Evolutionary conservation across 1,139 yeast species (phyloP), one percentile per base, ranked within the genome.

Genomic region (Kodamaea fungicola): DNA sequence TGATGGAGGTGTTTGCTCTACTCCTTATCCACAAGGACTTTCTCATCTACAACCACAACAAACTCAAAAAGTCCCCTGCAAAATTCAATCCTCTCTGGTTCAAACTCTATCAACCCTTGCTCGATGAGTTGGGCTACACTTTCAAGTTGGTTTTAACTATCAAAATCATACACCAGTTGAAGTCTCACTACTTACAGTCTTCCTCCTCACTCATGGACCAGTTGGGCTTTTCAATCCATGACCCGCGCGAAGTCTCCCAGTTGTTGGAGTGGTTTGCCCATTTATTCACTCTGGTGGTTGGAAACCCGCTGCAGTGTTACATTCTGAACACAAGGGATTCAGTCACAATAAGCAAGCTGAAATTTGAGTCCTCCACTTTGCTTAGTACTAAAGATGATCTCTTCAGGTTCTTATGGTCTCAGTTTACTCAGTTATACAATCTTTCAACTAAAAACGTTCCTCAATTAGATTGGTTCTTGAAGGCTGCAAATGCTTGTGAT

Each of bases 51-150:
- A 56, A 58, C 34, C 40, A 45, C 2, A 55, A 51, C 7, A 55
- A 55, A 37, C 33, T 44, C 9, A 37, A 42, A 30, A 42, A 40
- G 10, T 28, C 24, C 16, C 29, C 31, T 5, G 34, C 39, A 6
- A 62, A 61, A 34, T 61, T 65, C 41, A 58, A 61, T 33, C 42
- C 54, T 0, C 42, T 61, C n/a, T 42, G 66, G 12, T 40, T 56
- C 30, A 63, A 64, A 38, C 38, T 67, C 16, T 67, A 65, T 44
- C 40, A 37, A 21, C 72, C 73, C 1, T 46, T 67, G 25, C 41
- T 67, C 9, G 63, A 62, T 21, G 64, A 55, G 27, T 45, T 64
- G 32, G 68, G 67, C 1, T 27, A 38, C 4, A 31, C 39, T 1
- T 53, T 59, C 40, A 57, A 55, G 38, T n/a, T 47, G 21, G 37